Evolutionary conservation across 2,329 filamentous ascomycete species (phyloP).

Genomic region (Claviceps africana): DNA sequence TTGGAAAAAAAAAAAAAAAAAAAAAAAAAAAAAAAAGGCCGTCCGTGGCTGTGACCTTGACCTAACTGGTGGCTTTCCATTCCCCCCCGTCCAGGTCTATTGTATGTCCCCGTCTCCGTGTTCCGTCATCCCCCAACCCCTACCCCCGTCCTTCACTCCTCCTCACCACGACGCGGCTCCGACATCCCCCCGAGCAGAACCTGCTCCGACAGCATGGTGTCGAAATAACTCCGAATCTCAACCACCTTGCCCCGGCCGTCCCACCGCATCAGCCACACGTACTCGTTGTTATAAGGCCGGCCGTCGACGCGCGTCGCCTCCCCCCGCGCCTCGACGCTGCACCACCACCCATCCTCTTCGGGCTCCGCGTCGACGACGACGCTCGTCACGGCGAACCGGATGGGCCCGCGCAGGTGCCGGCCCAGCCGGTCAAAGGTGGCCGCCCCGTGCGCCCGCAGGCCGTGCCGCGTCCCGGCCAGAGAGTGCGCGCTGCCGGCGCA

Average conservation of each 20-base stretch:
- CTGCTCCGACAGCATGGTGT: constrained; percentile 11
- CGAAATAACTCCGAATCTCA: constrained; percentile 13
- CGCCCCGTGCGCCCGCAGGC: constrained; percentile 8
- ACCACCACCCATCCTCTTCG: constrained; percentile 12
- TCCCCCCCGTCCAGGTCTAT: too few relatives aligned
- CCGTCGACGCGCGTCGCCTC: constrained; percentile 10
- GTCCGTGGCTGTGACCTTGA: too few relatives aligned
- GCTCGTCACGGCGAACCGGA: constrained; percentile 10
- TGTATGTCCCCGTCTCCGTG: too few relatives aligned
- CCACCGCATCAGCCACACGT: constrained; percentile 13
- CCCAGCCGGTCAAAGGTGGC: constrained; percentile 11
- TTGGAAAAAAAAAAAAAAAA: too few relatives aligned
- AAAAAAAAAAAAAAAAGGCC: too few relatives aligned
- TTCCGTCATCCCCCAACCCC: too few relatives aligned
- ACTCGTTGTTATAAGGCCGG: constrained; percentile 13
- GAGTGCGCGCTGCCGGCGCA: constrained; percentile 13
- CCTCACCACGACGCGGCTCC: too few relatives aligned
- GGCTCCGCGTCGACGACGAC: constrained; percentile 12
- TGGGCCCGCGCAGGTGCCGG: constrained; percentile 10
- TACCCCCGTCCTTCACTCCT: too few relatives aligned
- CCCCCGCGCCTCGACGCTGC: constrained; percentile 10
- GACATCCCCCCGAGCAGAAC: constrained; percentile 4
- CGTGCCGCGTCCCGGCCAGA: constrained; percentile 11
- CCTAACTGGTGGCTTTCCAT: too few relatives aligned
- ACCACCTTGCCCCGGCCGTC: constrained; percentile 12